Conservation (phyloP, 768 basidiomycete genomes). For the Phanerochaete carnosa region DNA sequence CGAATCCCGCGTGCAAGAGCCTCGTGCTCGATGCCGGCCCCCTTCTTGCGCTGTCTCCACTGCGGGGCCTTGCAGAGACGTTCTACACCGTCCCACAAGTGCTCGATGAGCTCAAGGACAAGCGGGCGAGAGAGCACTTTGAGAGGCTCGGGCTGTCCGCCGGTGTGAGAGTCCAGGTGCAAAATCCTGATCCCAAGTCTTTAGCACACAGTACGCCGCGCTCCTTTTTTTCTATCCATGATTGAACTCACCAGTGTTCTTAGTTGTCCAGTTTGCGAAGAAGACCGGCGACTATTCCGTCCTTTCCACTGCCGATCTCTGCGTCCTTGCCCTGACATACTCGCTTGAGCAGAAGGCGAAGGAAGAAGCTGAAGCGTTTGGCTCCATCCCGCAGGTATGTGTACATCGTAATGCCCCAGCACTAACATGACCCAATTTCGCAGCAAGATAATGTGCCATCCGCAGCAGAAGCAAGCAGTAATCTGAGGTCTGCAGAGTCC, state of each 20-base stretch:
- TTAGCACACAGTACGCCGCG: conserved; percentile 53
- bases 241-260: conserved; percentile 10
- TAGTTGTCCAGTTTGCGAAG: conserved; percentile 90
- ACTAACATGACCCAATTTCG: not conserved
- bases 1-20: conserved; percentile 56
- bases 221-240: not conserved
- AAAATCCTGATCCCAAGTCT: conserved; percentile 66
- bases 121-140: conserved; percentile 82
- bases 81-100: conserved; percentile 92
- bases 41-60: conserved; percentile 81
- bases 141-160: conserved; percentile 71
- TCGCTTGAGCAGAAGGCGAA: conserved; percentile 59
- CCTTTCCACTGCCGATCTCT: conserved; percentile 86
- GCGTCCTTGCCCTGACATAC: conserved; percentile 86
- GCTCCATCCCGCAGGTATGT: conserved; percentile 23
- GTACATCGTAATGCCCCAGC: not conserved
- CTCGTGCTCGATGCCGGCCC: conserved; percentile 95
- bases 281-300: conserved; percentile 96
- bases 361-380: conserved; percentile 18
- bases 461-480: not conserved
- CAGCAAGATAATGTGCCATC: not conserved
- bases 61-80: conserved; percentile 82
- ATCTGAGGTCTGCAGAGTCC: not conserved
- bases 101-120: conserved; percentile 85
- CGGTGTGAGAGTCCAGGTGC: conserved; percentile 71